These are phyloP conservation scores for Trifolium fragiferum DNA, from an alignment of 306 rosid genomes.

Conservation along the genomic window DNA sequence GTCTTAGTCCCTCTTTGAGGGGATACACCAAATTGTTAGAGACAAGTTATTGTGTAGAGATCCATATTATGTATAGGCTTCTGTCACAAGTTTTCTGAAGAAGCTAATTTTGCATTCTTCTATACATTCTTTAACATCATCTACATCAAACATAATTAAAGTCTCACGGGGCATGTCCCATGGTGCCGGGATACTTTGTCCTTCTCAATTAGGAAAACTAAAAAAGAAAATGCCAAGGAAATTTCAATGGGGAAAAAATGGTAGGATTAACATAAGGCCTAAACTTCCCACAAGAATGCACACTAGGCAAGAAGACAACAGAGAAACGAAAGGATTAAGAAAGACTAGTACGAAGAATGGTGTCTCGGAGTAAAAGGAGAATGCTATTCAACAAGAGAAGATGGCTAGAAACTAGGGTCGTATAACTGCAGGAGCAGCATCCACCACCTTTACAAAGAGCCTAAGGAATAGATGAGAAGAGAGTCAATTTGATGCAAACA, in stretches of 20 bases:
- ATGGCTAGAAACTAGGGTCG: neutral
- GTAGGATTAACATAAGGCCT: neutral
- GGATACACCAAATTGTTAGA: neutral
- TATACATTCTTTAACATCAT: neutral
- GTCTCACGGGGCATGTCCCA: neutral
- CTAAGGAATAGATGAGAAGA: neutral
- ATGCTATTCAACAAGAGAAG: neutral
- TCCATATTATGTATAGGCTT: neutral
- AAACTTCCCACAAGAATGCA: neutral
- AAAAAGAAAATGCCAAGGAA: neutral
- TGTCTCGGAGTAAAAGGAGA: neutral
- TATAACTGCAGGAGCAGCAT: neutral
- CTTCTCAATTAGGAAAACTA: neutral
- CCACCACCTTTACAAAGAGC: neutral
- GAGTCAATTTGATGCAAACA: neutral
- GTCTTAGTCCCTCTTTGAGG: no score
- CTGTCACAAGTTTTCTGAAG: neutral
- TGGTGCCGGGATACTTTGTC: neutral
- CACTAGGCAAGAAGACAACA: neutral
- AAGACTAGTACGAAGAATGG: neutral
- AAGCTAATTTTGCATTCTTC: neutral
- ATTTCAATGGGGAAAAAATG: neutral
- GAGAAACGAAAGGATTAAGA: neutral
- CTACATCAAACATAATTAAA: neutral
- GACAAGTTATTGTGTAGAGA: neutral